Conservation (phyloP, 306 rosid genomes). For the Vigna angularis region DNA sequence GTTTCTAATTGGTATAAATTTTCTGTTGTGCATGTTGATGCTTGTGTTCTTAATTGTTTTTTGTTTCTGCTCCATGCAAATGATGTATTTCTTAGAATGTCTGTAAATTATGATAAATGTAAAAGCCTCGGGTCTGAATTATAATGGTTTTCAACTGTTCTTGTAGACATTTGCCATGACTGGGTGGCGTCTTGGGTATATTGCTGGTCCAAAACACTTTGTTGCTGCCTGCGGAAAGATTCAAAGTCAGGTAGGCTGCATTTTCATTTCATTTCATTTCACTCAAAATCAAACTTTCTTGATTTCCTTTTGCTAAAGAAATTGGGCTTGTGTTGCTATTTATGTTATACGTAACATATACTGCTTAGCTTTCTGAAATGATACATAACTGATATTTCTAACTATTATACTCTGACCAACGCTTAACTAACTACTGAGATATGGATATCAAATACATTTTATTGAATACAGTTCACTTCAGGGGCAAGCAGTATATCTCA, state of each 20-base stretch:
- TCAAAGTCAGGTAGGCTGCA: conserved; percentile 75
- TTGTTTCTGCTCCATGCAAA: conserved; percentile 28
- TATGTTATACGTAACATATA: not conserved
- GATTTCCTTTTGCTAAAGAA: conserved; percentile 16
- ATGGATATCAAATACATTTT: not conserved
- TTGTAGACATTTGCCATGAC: conserved; percentile 93
- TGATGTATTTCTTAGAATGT: conserved; percentile 13
- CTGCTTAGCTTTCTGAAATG: not conserved
- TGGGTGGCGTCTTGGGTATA: conserved; percentile 90
- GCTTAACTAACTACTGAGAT: not conserved
- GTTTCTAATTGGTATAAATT: not conserved
- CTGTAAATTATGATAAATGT: conserved; percentile 6
- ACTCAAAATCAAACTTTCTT: conserved; percentile 17
- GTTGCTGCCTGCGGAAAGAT: conserved; percentile 72
- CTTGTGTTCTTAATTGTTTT: conserved; percentile 12
- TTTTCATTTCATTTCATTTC: not conserved
- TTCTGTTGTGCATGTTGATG: conserved; percentile 10
- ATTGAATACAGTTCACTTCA: conserved; percentile 70
- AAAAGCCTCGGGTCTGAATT: conserved; percentile 10
- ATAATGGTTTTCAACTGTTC: conserved; percentile 44
- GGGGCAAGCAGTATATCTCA: conserved; percentile 92
- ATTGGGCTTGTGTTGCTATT: conserved; percentile 17
- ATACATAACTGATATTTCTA: not conserved
- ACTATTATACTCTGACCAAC: not conserved
- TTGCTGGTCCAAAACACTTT: conserved; percentile 84